Evolutionary conservation across 148 eudicot genomes (phyloP).

Genomic region (Salicornia ramosissima): DNA sequence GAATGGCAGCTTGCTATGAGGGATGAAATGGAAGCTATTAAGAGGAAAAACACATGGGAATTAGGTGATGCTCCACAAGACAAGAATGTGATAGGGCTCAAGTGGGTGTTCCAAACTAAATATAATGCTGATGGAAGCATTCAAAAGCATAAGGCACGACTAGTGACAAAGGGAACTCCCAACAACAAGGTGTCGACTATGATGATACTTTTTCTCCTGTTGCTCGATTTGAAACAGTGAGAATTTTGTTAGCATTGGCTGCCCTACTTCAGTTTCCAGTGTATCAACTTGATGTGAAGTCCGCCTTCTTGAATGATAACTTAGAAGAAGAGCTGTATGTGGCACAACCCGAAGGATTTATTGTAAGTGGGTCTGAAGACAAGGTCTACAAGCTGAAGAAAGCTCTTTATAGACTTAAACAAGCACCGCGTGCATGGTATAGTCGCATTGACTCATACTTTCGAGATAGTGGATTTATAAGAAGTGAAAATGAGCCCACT

Average conservation of each 20-base stretch:
- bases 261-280: too few relatives aligned
- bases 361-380: too few relatives aligned
- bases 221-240: too few relatives aligned
- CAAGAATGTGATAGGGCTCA: not conserved
- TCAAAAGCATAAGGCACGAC: too few relatives aligned
- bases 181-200: too few relatives aligned
- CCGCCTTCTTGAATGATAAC: too few relatives aligned
- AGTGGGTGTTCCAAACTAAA: not conserved
- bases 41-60: not conserved
- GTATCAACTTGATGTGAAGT: too few relatives aligned
- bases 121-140: not conserved
- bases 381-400: not conserved
- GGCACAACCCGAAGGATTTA: too few relatives aligned
- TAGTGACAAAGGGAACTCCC: too few relatives aligned
- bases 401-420: not conserved
- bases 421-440: not conserved
- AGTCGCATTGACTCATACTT: not conserved
- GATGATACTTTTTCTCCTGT: too few relatives aligned
- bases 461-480: not conserved
- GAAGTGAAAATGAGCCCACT: slow-evolving; percentile 1
- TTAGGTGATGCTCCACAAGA: not conserved
- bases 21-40: slow-evolving; percentile 5
- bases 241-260: too few relatives aligned
- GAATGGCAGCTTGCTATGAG: slow-evolving; percentile 2
- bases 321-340: too few relatives aligned